Evolutionary conservation across 805 yeast species (phyloP).

Genomic region (Pichia rugopelliculosa): DNA sequence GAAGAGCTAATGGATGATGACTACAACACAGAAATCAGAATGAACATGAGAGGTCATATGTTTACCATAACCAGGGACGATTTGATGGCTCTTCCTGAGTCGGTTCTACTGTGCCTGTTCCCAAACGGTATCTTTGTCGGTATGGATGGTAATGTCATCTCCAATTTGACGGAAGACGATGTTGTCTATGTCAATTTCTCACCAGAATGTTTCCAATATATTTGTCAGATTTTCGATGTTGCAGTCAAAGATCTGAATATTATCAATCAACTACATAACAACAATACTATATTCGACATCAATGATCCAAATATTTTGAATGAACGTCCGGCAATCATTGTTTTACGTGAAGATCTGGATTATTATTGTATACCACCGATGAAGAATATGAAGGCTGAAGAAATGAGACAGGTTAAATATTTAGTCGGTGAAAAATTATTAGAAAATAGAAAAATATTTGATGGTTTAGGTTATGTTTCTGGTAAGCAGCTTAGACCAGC

Average conservation of each 20-base stretch:
- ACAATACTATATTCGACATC: constrained; percentile 21
- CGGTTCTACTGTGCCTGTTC: constrained; percentile 74
- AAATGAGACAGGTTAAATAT: constrained; percentile 61
- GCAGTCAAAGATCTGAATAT: constrained; percentile 56
- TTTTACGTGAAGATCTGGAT: constrained; percentile 88
- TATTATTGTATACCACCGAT: constrained; percentile 82
- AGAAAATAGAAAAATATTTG: constrained; percentile 55
- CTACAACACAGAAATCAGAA: constrained; percentile 59
- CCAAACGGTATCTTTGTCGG: constrained; percentile 89
- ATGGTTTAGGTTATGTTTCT: constrained; percentile 63
- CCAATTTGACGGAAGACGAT: constrained; percentile 73
- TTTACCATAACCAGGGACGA: constrained; percentile 83
- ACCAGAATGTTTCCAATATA: constrained; percentile 80
- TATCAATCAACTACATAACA: constrained; percentile 27
- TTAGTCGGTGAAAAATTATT: constrained; percentile 65
- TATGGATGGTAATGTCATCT: constrained; percentile 65
- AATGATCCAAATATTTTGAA: constrained; percentile 57
- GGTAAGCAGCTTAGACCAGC: constrained; percentile 70
- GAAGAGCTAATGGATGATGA: constrained; percentile 38
- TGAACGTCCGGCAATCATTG: constrained; percentile 84
- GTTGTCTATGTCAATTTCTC: constrained; percentile 79
- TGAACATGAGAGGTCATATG: constrained; percentile 67
- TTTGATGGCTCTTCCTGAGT: constrained; percentile 86
- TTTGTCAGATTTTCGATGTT: constrained; percentile 59
- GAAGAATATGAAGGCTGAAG: constrained; percentile 45